These are phyloP conservation scores for Zasmidium angulare DNA, from an alignment of 2,329 filamentous ascomycete genomes.

Conservation along the genomic window DNA sequence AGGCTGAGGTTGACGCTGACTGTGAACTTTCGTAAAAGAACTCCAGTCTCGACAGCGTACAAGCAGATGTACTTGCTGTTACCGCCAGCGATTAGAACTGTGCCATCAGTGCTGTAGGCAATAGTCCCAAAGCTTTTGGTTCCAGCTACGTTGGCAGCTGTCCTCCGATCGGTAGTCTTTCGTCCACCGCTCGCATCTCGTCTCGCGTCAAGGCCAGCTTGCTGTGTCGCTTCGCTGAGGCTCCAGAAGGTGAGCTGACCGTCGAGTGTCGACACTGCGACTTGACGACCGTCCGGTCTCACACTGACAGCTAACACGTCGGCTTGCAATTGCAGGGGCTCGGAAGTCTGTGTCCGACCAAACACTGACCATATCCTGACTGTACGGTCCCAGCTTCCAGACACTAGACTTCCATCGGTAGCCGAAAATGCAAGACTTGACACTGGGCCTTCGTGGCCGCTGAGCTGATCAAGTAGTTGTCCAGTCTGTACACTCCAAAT, in stretches of 20 bases:
- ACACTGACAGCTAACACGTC: constrained; percentile 86
- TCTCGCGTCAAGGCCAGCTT: constrained; percentile 81
- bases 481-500: constrained; percentile 99
- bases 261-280: constrained; percentile 89
- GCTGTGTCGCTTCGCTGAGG: constrained; percentile 80
- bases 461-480: constrained; percentile 84
- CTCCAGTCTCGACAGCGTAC: constrained; percentile 91
- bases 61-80: constrained; percentile 99
- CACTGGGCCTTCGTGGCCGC: constrained; percentile 92
- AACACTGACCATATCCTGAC: constrained; percentile 97
- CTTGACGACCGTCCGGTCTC: constrained; percentile 84
- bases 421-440: constrained; percentile 85
- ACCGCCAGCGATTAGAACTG: constrained; percentile 83
- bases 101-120: constrained; percentile 87
- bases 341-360: constrained; percentile 87
- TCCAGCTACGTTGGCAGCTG: constrained; percentile 84
- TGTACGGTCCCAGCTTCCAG: constrained; percentile 95
- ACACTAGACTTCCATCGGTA: constrained; percentile 78
- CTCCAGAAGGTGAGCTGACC: constrained; percentile 96
- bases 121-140: constrained; percentile 90
- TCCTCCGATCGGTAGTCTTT: constrained; percentile 81
- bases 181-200: constrained; percentile 91
- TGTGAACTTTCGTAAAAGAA: constrained; percentile 90
- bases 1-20: constrained; percentile 94
- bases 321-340: constrained; percentile 86